phyloP scores from a whole-genome alignment of 2,329 filamentous ascomycete genomes.

The Hypoxylon sp. region DNA sequence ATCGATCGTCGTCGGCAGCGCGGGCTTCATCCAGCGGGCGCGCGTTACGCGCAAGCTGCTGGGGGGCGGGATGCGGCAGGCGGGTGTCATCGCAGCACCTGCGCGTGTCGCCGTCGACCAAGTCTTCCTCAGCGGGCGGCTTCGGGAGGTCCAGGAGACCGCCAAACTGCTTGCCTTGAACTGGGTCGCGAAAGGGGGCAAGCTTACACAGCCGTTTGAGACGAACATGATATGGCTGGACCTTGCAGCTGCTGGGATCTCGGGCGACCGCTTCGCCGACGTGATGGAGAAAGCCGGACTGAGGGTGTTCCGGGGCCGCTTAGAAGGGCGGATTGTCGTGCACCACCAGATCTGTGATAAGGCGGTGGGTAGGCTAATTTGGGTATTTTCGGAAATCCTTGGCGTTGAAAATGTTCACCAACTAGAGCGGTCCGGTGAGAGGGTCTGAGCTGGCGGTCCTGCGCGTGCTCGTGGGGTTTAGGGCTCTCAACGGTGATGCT shows the following conservation, averaged over 20 bases:
- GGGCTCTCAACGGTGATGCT: too few relatives aligned
- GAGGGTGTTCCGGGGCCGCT: slow-evolving; percentile 63
- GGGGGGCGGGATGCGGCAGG: slow-evolving; percentile 79
- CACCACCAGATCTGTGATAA: slow-evolving; percentile 65
- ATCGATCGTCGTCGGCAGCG: slow-evolving; percentile 73
- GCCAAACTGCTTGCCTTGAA: slow-evolving; percentile 74
- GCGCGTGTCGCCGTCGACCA: slow-evolving; percentile 74
- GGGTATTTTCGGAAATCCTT: background rate
- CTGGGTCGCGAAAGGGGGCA: slow-evolving; percentile 78
- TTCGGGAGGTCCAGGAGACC: slow-evolving; percentile 69
- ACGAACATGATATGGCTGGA: slow-evolving; percentile 96
- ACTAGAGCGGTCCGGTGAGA: too few relatives aligned
- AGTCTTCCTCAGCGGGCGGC: slow-evolving; percentile 66
- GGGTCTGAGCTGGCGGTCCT: too few relatives aligned
- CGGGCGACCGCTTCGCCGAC: slow-evolving; percentile 55
- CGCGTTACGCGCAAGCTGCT: slow-evolving; percentile 73
- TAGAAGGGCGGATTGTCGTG: slow-evolving; percentile 69
- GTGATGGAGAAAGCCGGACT: slow-evolving; percentile 63
- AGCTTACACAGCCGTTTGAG: slow-evolving; percentile 75
- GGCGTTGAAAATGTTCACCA: too few relatives aligned
- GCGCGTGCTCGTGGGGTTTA: too few relatives aligned
- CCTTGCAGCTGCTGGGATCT: slow-evolving; percentile 59
- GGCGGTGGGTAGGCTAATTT: background rate
- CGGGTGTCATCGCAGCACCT: slow-evolving; percentile 77
- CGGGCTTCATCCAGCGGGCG: slow-evolving; percentile 53